phyloP scores from a whole-genome alignment of 371 early-diverging fungal genomes.

The Mucor irregularis region DNA sequence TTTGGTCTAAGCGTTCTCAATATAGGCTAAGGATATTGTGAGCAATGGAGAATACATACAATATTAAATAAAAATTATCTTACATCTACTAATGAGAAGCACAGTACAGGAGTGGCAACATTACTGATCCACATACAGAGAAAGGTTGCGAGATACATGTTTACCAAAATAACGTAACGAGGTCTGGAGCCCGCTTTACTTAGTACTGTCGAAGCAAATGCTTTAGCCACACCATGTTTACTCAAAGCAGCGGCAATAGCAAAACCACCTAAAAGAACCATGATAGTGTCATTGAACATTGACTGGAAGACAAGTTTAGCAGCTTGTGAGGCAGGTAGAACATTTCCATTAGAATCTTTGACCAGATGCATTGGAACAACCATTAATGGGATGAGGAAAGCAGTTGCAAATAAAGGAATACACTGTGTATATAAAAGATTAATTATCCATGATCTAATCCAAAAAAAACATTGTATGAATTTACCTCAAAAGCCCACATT shows the following conservation, averaged over 20 bases:
- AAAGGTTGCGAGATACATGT: constrained; percentile 77
- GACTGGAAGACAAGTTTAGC: constrained; percentile 83
- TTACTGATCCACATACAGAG: constrained; percentile 82
- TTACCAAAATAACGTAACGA: constrained; percentile 65
- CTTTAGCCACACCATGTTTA: constrained; percentile 69
- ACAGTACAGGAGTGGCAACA: constrained; percentile 86
- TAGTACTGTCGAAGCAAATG: constrained; percentile 65
- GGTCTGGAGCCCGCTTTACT: constrained; percentile 71
- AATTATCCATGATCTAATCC: constrained; percentile 25
- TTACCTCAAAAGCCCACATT: constrained; percentile 69
- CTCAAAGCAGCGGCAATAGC: constrained; percentile 84
- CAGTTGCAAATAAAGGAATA: constrained; percentile 79
- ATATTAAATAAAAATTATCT: background rate
- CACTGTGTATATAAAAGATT: constrained; percentile 45
- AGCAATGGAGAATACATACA: background rate
- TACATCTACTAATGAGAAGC: constrained; percentile 61
- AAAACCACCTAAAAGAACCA: constrained; percentile 95
- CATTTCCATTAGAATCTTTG: constrained; percentile 46
- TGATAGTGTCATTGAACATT: constrained; percentile 97
- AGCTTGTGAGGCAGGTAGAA: constrained; percentile 65
- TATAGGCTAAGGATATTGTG: constrained; percentile 56
- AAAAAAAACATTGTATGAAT: constrained; percentile 50
- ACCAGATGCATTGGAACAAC: constrained; percentile 69
- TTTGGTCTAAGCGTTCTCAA: constrained; percentile 65
- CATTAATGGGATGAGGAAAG: constrained; percentile 73